Evolutionary conservation across 2,329 filamentous ascomycete species (phyloP), one percentile per base, ranked within the genome.

Genomic region (Penicillium sp.): DNA sequence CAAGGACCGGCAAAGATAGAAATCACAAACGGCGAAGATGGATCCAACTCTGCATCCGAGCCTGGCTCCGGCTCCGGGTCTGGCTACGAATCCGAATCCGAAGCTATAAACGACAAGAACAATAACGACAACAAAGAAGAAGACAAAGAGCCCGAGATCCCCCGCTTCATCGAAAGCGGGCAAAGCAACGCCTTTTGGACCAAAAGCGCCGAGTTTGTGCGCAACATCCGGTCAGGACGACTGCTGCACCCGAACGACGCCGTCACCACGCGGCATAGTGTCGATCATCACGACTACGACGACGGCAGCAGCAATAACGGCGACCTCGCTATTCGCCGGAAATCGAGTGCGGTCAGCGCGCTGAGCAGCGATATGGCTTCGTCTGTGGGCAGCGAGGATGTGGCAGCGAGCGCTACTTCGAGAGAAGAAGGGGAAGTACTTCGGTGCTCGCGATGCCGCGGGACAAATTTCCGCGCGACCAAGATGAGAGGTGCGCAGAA

Each of bases 391-490:
- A 73, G 74, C 8, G 77, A 77, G 3, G 77, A 76, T 12, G 72
- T 74, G 8, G 50, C 14, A 16, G 30, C 40, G n/a, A 46, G 6
- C n/a, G 8, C 18, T 5, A 28, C 35, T 40, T 40, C 35, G 18
- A 14, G 35, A 14, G 51, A 49, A 1, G 56, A 54, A 45, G 52
- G 42, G 23, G 56, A 58, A 12, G 74, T 75, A n/a, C 77, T 82
- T 61, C 77, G 70, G 23, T 89, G 87, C 64, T 73, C 76, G 21
- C 79, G 78, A 59, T 90, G 87, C 64, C 79, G 80, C 4, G 79
- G 82, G 1, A 79, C 72, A 20, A 83, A 85, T 59, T 90, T 90
- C 62, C 83, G 83, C 61, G 81, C 82, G 1, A 83, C 80, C 62
- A 83, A 80, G 59, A 73, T 79, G 3, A 78, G 79, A 20, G 20